Evolutionary conservation across 108 stramenopile genomes (phyloP).

Genomic region (Hondaea fermentalgiana): DNA sequence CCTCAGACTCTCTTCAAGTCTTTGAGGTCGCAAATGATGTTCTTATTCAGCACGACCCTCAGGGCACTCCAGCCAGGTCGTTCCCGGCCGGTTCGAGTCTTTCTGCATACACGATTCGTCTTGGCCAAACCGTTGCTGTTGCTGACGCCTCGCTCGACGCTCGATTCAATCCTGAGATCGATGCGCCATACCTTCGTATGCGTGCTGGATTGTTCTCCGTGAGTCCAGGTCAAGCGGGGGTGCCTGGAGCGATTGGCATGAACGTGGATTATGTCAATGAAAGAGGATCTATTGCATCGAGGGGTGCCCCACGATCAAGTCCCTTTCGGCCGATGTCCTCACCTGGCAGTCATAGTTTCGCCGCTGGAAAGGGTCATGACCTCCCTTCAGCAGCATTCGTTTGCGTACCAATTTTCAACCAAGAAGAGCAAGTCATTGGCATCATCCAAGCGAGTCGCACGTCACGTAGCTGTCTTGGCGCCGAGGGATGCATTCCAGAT

Average conservation of each 20-base stretch:
- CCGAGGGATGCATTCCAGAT: background rate
- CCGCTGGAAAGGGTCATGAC: background rate
- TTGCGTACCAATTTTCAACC: background rate
- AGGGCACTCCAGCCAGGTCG: background rate
- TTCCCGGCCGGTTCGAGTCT: background rate
- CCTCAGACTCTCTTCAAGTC: background rate
- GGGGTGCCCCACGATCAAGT: background rate
- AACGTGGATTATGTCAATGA: too few relatives aligned
- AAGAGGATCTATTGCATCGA: too few relatives aligned
- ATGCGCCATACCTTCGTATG: background rate
- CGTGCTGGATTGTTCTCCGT: background rate
- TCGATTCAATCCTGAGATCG: background rate
- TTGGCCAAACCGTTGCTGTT: background rate
- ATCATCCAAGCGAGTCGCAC: background rate
- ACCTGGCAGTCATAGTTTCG: background rate
- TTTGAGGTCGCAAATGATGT: background rate
- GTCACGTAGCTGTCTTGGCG: background rate
- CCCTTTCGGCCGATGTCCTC: background rate
- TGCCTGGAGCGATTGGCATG: too few relatives aligned
- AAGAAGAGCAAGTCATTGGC: background rate
- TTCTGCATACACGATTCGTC: background rate
- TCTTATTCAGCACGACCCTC: background rate
- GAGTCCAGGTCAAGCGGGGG: too few relatives aligned
- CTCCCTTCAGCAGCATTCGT: background rate
- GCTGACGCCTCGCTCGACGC: background rate